These are phyloP conservation scores for Hanseniaspora thailandica DNA, from an alignment of 805 yeast genomes.

Conservation along the genomic window DNA sequence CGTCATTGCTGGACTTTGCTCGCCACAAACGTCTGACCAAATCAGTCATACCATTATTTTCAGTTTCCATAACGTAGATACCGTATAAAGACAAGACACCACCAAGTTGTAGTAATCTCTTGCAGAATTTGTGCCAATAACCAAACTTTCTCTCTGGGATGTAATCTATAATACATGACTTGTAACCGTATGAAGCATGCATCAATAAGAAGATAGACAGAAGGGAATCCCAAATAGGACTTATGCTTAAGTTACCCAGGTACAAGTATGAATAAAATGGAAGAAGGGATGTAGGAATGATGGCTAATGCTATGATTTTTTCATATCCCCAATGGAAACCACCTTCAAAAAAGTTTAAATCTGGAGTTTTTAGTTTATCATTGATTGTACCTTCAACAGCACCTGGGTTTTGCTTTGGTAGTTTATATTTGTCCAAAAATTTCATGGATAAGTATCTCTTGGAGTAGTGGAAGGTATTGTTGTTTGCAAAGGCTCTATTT, in stretches of 20 bases:
- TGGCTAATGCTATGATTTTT: slow-evolving; percentile 44
- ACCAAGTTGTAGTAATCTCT: slow-evolving; percentile 51
- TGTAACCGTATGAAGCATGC: slow-evolving; percentile 63
- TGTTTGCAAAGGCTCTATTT: slow-evolving; percentile 48
- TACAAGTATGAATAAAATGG: slow-evolving; percentile 37
- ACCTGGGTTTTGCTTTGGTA: slow-evolving; percentile 63
- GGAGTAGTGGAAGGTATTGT: slow-evolving; percentile 46
- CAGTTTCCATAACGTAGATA: slow-evolving; percentile 53
- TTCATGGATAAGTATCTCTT: slow-evolving; percentile 16
- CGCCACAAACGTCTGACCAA: slow-evolving; percentile 33
- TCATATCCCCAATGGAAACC: slow-evolving; percentile 68
- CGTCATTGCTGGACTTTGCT: slow-evolving; percentile 12
- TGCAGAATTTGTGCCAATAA: slow-evolving; percentile 46
- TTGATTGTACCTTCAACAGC: slow-evolving; percentile 59
- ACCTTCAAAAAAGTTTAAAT: slow-evolving; percentile 47
- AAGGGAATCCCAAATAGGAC: slow-evolving; percentile 45
- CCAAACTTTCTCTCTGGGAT: slow-evolving; percentile 68
- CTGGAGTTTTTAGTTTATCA: slow-evolving; percentile 56
- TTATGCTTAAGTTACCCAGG: slow-evolving; percentile 23
- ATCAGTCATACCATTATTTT: slow-evolving; percentile 51
- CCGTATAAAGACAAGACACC: slow-evolving; percentile 60
- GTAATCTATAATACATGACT: slow-evolving; percentile 66
- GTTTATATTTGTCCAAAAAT: slow-evolving; percentile 28
- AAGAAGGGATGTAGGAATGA: slow-evolving; percentile 51
- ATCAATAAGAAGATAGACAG: slow-evolving; percentile 44